Evolutionary conservation across 2,329 filamentous ascomycete genomes (phyloP), one percentile per base, ranked within the genome.

Genomic region (Dactylellina parvicollis): DNA sequence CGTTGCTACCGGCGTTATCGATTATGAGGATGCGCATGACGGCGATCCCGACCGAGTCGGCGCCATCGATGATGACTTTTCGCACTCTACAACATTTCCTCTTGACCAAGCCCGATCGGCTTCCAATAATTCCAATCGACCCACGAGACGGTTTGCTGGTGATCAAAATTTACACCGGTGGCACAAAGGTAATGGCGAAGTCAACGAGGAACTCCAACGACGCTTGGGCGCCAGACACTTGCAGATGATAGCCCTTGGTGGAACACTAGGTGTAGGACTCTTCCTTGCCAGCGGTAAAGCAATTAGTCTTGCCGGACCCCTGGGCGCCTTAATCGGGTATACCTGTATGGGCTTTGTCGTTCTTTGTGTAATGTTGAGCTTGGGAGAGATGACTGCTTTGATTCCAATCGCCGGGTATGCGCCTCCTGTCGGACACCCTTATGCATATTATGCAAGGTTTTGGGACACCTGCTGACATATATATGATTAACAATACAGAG

Each of bases 281-380:
- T 83, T 83, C 71, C 78, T 84, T 34, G 82, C 82, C 26, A 83
- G 80, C 57, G 82, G 82, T 2, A 82, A 82, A 67, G 80, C 82
- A 3, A 76, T 84, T 2, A 83, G 81, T 10, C 78, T 83, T 1
- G 81, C 82, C 0, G 82, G 82, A 0, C 82, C 82, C 12, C 75
- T 83, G 2, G 82, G 81, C 3, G 80, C 76, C 1, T 80, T 83
- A 55, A 77, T 83, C 3, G 81, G 80, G 5, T 83, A 83, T 67
- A 74, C 81, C 22, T 78, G 82, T 64, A 84, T 82, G 2, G 83
- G 83, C 0, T 80, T 83, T 74, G 83, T 84, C 50, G 79, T 85
- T n/a, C 84, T 81, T 76, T 83, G 82, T 55, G 83, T 85, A 28
- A 83, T 84, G 65, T 76, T 78, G 61, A 78, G 77, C 18, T 75